Evolutionary conservation across 176 grass and related monocot genomes (phyloP).

Genomic region (Aegilops speltoides): DNA sequence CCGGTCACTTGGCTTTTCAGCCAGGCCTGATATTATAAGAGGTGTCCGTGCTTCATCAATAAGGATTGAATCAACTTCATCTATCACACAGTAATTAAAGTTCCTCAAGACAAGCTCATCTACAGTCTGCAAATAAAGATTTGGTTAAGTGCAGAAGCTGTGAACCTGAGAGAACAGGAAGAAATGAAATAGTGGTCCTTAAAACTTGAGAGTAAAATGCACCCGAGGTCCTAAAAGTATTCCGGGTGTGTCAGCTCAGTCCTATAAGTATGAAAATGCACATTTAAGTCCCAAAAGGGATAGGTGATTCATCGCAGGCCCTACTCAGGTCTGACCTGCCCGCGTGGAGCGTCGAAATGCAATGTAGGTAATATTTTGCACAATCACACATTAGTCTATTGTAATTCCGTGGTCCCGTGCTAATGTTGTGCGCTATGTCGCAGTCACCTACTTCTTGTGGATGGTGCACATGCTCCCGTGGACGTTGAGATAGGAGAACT

Average conservation of each 20-base stretch:
- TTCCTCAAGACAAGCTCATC: constrained; percentile 96
- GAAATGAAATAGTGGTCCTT: background rate
- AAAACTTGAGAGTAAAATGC: background rate
- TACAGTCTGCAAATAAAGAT: constrained; percentile 67
- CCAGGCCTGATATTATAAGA: constrained; percentile 93
- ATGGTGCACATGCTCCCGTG: background rate
- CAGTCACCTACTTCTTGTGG: background rate
- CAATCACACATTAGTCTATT: background rate
- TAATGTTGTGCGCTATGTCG: background rate
- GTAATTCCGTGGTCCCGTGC: background rate
- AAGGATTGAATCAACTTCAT: constrained; percentile 99
- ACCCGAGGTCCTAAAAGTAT: background rate
- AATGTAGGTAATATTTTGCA: background rate
- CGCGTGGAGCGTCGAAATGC: background rate
- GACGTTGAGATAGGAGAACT: background rate
- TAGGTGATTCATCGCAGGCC: background rate
- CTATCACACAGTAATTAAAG: constrained; percentile 99
- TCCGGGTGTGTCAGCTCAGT: background rate
- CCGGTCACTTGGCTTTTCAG: constrained; percentile 89
- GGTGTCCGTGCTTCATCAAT: constrained; percentile 99
- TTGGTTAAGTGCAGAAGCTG: constrained; percentile 13
- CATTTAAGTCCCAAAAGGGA: background rate
- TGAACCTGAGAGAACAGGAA: background rate
- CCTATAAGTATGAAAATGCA: background rate
- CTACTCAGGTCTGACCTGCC: background rate